phyloP scores from a whole-genome alignment of 2,329 filamentous ascomycete genomes.

The Amesomyces nigricolor region DNA sequence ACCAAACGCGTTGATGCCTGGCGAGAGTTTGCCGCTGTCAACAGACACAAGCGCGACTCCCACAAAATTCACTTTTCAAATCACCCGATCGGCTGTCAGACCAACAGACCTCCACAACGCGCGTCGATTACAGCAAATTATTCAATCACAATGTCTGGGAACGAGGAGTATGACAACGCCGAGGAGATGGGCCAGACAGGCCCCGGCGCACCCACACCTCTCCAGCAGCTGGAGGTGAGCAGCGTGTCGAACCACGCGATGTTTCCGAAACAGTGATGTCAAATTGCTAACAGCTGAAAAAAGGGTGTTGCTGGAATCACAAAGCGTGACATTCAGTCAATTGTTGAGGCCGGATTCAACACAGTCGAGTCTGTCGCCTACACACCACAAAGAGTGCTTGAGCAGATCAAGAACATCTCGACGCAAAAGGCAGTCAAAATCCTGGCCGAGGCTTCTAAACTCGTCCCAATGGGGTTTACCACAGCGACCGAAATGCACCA shows the following conservation, averaged over 20 bases:
- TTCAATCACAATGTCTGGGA: conserved; percentile 36
- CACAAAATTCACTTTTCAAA: neutral
- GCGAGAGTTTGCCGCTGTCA: conserved; percentile 15
- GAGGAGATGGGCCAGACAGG: conserved; percentile 72
- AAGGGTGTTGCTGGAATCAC: conserved; percentile 84
- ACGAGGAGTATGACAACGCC: conserved; percentile 57
- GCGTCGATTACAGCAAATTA: neutral
- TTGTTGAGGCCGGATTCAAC: conserved; percentile 87
- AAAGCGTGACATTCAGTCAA: conserved; percentile 89
- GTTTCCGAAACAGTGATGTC: too few relatives aligned
- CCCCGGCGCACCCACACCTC: conserved; percentile 88
- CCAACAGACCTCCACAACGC: neutral
- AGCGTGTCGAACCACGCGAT: neutral
- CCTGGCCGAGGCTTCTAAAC: conserved; percentile 74
- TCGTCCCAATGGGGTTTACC: conserved; percentile 98
- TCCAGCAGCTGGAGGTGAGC: conserved; percentile 76
- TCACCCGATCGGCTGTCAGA: neutral
- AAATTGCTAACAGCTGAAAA: too few relatives aligned
- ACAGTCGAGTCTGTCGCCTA: conserved; percentile 96
- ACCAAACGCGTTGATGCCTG: conserved; percentile 16
- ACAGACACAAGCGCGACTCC: conserved; percentile 8
- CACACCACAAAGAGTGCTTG: conserved; percentile 72
- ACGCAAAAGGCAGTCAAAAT: conserved; percentile 94
- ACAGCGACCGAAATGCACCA: conserved; percentile 99
- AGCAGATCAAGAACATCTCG: conserved; percentile 97